Percentiles rank a stretch among this genome's conserved stretches.
Conservation (phyloP, 2,329 filamentous ascomycete genomes). For the Leptographium flavum region DNA sequence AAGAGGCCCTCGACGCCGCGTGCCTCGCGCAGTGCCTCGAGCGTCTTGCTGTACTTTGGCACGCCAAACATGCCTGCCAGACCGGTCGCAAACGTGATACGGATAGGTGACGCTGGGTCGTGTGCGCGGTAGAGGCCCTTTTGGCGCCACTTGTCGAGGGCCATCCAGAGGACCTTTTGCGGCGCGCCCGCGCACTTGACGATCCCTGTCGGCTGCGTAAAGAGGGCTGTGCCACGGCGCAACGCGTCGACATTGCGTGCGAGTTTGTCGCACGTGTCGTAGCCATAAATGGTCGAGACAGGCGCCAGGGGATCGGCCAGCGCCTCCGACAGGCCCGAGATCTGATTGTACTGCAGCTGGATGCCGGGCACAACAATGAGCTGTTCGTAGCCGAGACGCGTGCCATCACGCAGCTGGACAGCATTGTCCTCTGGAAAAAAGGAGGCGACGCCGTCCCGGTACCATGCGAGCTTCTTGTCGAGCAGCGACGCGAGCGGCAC, state of each 20-base stretch:
- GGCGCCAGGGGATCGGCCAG: constrained; percentile 29
- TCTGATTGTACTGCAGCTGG: constrained; percentile 31
- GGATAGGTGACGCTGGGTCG: constrained; percentile 25
- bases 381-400: constrained; percentile 46
- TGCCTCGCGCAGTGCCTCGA: constrained; percentile 38
- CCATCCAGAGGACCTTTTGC: constrained; percentile 49
- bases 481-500: constrained; percentile 35
- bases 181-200: constrained; percentile 49
- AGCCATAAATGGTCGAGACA: constrained; percentile 44
- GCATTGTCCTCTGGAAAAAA: constrained; percentile 42
- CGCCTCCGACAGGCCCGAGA: constrained; percentile 43
- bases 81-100: constrained; percentile 40
- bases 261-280: constrained; percentile 39
- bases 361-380: constrained; percentile 48
- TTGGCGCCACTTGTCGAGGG: constrained; percentile 42
- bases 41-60: constrained; percentile 40
- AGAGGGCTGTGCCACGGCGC: constrained; percentile 36
- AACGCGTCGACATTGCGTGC: constrained; percentile 32
- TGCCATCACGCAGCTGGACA: constrained; percentile 39
- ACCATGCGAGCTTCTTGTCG: constrained; percentile 46
- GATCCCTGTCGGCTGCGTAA: constrained; percentile 42
- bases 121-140: constrained; percentile 32
- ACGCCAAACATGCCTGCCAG: constrained; percentile 45
- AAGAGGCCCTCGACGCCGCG: constrained; percentile 43
- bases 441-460: constrained; percentile 32